Base-by-base conservation (phyloP, 2,329 filamentous ascomycete genomes). In the Microdochium trichocladiopsis region DNA sequence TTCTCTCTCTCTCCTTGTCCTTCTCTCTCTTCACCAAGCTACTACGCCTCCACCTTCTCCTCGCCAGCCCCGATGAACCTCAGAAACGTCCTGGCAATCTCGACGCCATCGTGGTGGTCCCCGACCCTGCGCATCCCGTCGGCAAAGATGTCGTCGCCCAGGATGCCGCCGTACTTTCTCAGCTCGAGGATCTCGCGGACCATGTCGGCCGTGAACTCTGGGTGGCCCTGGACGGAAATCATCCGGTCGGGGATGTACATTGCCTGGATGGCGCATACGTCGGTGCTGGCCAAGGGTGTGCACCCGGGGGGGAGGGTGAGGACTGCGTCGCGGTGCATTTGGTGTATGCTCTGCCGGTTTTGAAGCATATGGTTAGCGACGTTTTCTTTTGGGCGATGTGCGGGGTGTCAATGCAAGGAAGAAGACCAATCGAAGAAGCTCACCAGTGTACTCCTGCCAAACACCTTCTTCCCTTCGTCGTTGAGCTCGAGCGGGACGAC, bases 241-340 rank as follows among this genome's bases (percentile, higher is more conserved):
- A 88, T 73, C 33, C 78, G 77, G 43, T 77, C 73, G 9, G 84
- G 80, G 21, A 76, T 69, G 64, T 94, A 88, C 80, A 95, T 90
- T 55, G 84, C 87, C 67, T 95, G 90, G n/a, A 90, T 83, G 10
- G 76, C 71, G 70, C 90, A 95, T 47, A 76, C 70, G 3, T 78
- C 75, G 2, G 87, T 87, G 41, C 75, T 78, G 2, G 83, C 90
- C 2, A 95, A 75, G 2, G 74, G 69, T 52, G 85, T 75, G 2
- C 86, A 79, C 51, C 77, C 80, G 5, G 74, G 62, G 0, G 90
- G 89, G 51, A 83, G 82, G 22, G 75, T 69, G 59, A 77, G 79
- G 4, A 93, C 86, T 36, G 87, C 80, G 64, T 96, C 90, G 57
- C 84, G 82, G 69, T 96, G 90, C 88, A 95, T 93, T 68, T 95